A percentile compares a stretch with the other conserved stretches of the same genome.
Evolutionary conservation across 768 basidiomycete species (phyloP).

Genomic region (Russula vinacea): DNA sequence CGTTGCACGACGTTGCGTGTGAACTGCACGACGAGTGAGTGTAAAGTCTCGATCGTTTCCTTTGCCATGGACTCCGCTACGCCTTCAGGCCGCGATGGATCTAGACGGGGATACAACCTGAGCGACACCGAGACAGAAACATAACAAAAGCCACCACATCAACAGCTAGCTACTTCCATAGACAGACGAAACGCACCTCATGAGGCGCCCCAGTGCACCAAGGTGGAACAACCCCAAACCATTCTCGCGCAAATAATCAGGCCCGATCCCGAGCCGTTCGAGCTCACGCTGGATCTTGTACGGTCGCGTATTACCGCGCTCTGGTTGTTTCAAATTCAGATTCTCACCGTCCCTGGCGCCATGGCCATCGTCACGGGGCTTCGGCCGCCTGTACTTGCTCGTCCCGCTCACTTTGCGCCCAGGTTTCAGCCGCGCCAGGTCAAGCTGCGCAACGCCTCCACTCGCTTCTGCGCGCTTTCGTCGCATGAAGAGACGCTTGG

Average conservation of each 20-base stretch:
- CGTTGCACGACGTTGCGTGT: constrained; percentile 49
- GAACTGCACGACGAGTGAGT: constrained; percentile 40
- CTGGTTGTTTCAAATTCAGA: neutral
- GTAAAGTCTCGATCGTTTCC: constrained; percentile 47
- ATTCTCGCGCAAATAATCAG: constrained; percentile 40
- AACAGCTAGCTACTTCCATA: neutral
- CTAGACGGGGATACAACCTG: constrained; percentile 37
- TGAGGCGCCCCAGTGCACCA: constrained; percentile 39
- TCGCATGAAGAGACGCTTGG: constrained; percentile 71
- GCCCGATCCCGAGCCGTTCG: constrained; percentile 45
- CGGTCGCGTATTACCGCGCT: constrained; percentile 44
- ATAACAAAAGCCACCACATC: too few species aligned
- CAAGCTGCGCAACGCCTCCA: constrained; percentile 39
- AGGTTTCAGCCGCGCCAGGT: constrained; percentile 40
- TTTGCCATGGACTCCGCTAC: constrained; percentile 44
- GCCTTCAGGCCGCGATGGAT: constrained; percentile 28
- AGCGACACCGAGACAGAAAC: neutral
- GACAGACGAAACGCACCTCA: constrained; percentile 38
- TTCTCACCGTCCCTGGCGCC: constrained; percentile 19
- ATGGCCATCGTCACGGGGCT: constrained; percentile 12
- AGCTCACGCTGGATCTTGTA: constrained; percentile 47
- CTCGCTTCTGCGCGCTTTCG: constrained; percentile 54
- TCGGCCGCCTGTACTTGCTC: constrained; percentile 1
- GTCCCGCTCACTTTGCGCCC: constrained; percentile 36
- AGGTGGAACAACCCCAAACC: constrained; percentile 53